Evolutionary conservation across 371 early-diverging fungal species (phyloP), one percentile per base, ranked within the genome.

Genomic region (Mortierella sp.): DNA sequence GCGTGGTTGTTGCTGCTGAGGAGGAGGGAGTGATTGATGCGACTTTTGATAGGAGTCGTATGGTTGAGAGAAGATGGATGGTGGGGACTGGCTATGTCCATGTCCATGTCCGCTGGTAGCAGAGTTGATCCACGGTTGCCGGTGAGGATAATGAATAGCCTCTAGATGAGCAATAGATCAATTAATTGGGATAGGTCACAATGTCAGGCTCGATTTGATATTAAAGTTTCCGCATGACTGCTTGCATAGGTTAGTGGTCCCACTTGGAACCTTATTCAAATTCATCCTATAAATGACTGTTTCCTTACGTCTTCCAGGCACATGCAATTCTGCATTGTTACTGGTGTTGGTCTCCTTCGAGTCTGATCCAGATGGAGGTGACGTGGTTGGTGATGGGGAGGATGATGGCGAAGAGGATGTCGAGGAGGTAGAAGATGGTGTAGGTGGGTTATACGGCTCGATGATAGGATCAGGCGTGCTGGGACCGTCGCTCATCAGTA

Each of bases 381-480:
- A 57, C 28, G 61, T 61, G n/a, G 9, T 12, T 23, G 78, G 4
- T 35, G 47, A 47, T 13, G 73, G 13, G 19, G 64, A 13, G 17
- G 78, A 22, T 34, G 65, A 15, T 9, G 69, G 56, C 34, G 65
- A 58, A 6, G 66, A 45, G 23, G 66, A 23, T n/a, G n/a, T n/a
- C n/a, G n/a, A n/a, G n/a, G n/a, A n/a, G 35, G 74, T 35, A 3
- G 67, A 40, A 8, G 73, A n/a, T 13, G 63, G 15, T 12, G 7
- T 45, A 15, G 73, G 63, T 12, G 73, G 49, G 51, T 54, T 78
- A 45, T 72, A 78, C 1, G 72, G 73, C 22, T 78, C 78, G 31
- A 74, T 80, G 71, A 80, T 70, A 10, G 81, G 75, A 45, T 80
- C 81, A 4, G 81, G 81, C 29, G 81, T 80, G 56, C 80, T 80